phyloP scores from a whole-genome alignment of 805 yeast species.

The Ogataea kodamae region DNA sequence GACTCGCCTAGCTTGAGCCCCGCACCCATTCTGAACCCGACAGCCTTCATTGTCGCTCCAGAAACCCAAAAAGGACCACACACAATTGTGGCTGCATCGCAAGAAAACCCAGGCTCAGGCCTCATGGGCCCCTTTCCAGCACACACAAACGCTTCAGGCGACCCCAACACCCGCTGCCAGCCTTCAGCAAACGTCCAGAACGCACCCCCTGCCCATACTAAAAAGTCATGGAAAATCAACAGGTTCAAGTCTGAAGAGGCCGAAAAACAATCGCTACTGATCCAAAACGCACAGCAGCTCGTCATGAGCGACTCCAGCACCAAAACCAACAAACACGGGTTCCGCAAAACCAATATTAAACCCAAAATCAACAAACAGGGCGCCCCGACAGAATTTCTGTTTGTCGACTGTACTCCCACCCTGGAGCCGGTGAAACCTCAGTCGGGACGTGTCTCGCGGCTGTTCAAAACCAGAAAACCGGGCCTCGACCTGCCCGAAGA shows the following conservation, averaged over 20 bases:
- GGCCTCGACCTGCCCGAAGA: conserved; percentile 4
- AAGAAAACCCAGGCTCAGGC: too few species aligned
- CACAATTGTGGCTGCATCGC: too few species aligned
- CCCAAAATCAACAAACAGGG: conserved; percentile 34
- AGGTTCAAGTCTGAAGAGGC: conserved; percentile 31
- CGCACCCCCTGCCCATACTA: conserved; percentile 17
- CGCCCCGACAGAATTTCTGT: conserved; percentile 31
- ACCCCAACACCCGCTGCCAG: neutral
- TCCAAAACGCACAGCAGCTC: conserved; percentile 25
- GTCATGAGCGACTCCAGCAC: conserved; percentile 17
- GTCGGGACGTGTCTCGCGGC: conserved; percentile 21
- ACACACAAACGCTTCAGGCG: too few species aligned
- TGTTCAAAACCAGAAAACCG: conserved; percentile 20
- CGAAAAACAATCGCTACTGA: conserved; percentile 31
- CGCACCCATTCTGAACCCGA: too few species aligned
- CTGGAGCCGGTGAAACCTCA: conserved; percentile 9
- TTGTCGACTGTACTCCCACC: conserved; percentile 32
- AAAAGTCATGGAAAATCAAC: conserved; percentile 31
- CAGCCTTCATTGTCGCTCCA: too few species aligned
- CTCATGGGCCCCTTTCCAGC: too few species aligned
- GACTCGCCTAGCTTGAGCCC: too few species aligned
- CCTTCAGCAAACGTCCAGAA: neutral
- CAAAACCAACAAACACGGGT: conserved; percentile 27
- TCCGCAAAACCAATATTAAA: conserved; percentile 27
- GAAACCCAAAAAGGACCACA: too few species aligned